Evolutionary conservation across 1,284 basidiomycete species (phyloP).

Genomic region (Heterobasidion irregulare): DNA sequence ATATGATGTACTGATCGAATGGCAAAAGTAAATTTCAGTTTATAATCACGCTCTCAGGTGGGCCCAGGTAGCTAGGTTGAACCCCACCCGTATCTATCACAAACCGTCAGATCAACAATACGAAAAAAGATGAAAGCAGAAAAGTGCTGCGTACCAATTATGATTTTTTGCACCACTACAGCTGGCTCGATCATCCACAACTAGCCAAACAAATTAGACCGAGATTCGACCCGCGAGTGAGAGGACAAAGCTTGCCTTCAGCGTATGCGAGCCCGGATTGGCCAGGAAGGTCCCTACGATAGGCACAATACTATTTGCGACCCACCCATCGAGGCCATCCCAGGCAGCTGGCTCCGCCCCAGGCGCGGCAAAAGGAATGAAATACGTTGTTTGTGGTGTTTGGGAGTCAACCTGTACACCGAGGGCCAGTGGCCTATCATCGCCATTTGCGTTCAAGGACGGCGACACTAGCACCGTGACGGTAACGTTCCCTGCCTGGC

Average conservation of each 20-base stretch:
- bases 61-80: conserved; percentile 47
- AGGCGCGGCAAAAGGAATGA: conserved; percentile 40
- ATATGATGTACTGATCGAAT: too few relatives aligned
- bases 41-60: conserved; percentile 38
- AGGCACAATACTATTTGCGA: conserved; percentile 40
- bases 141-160: conserved; percentile 35
- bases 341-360: conserved; percentile 45
- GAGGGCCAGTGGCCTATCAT: conserved; percentile 44
- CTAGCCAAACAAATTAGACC: conserved; percentile 16
- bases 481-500: conserved; percentile 33
- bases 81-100: conserved; percentile 45
- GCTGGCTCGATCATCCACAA: conserved; percentile 53
- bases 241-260: conserved; percentile 32
- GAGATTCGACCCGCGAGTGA: background rate
- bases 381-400: conserved; percentile 35
- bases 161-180: conserved; percentile 54
- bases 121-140: background rate
- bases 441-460: conserved; percentile 47
- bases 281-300: conserved; percentile 31
- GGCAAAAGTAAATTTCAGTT: too few relatives aligned
- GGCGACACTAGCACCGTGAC: conserved; percentile 50
- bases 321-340: conserved; percentile 47
- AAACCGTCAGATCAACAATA: background rate
- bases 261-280: conserved; percentile 44
- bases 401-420: conserved; percentile 47